Conservation (phyloP, 2,329 filamentous ascomycete genomes). For the Microsporum ferrugineum region DNA sequence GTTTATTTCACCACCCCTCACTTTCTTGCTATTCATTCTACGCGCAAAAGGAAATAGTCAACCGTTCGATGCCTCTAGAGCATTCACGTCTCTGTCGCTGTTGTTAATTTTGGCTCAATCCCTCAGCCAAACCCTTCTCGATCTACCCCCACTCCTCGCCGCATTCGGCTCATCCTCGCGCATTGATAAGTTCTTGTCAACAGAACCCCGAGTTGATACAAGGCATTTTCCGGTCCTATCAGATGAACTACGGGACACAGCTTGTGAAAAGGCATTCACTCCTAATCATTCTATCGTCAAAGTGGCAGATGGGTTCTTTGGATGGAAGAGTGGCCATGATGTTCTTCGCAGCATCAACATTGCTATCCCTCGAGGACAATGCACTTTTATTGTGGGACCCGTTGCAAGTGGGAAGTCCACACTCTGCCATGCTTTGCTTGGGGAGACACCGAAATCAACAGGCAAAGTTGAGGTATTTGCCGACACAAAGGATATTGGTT, state of each 20-base stretch:
- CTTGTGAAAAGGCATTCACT: not conserved
- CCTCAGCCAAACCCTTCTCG: conserved; percentile 36
- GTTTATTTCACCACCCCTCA: conserved; percentile 36
- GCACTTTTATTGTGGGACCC: conserved; percentile 41
- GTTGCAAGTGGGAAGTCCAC: conserved; percentile 45
- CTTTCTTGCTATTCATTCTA: conserved; percentile 35
- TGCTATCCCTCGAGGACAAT: conserved; percentile 30
- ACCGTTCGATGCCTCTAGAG: conserved; percentile 30
- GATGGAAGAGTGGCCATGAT: conserved; percentile 36
- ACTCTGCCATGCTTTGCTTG: conserved; percentile 36
- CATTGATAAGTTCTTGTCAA: conserved; percentile 37
- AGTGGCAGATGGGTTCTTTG: conserved; percentile 28
- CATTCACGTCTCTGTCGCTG: conserved; percentile 39
- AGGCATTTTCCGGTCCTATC: conserved; percentile 9
- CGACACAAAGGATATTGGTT: conserved; percentile 16
- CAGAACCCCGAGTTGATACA: conserved; percentile 22
- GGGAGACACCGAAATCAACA: conserved; percentile 29
- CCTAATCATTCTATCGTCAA: not conserved
- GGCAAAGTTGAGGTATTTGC: conserved; percentile 25
- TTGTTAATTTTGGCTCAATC: conserved; percentile 38
- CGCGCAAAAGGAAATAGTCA: conserved; percentile 27
- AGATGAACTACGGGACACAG: not conserved
- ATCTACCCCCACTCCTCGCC: conserved; percentile 34
- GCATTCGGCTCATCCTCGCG: conserved; percentile 37
- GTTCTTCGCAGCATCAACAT: conserved; percentile 33